Percentiles rank a stretch among this genome's conserved stretches.
phyloP scores from a whole-genome alignment of 2,329 filamentous ascomycete species.

The Exophiala lecanii-corni region DNA sequence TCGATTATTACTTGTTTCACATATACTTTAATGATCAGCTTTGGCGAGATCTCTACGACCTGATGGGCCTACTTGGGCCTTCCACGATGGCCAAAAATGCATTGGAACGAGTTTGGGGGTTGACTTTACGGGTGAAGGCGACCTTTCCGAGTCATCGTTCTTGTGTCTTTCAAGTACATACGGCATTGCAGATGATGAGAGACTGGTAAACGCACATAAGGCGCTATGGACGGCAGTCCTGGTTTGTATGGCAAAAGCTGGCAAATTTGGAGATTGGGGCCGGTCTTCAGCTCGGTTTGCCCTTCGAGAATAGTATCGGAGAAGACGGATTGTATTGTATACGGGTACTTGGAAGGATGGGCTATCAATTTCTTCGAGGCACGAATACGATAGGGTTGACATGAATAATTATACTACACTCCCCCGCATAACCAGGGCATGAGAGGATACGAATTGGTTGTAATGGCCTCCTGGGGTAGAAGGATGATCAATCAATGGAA shows the following conservation, averaged over 20 bases:
- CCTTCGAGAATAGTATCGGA: conserved; percentile 12
- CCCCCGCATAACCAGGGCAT: not conserved
- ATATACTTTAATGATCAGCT: conserved; percentile 25
- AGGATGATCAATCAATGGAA: conserved; percentile 1
- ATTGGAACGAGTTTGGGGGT: conserved; percentile 15
- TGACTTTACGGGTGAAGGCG: conserved; percentile 9
- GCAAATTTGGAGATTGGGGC: conserved; percentile 8
- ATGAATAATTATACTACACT: conserved; percentile 13
- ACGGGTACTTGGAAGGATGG: conserved; percentile 2
- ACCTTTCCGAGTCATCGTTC: conserved; percentile 10
- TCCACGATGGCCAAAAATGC: no score
- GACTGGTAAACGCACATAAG: conserved; percentile 9
- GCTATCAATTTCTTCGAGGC: conserved; percentile 4
- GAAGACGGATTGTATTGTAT: conserved; percentile 21
- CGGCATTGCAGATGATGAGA: conserved; percentile 11
- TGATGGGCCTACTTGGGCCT: conserved; percentile 6
- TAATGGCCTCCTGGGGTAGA: no score
- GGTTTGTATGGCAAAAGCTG: conserved; percentile 1
- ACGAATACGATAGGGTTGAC: conserved; percentile 22
- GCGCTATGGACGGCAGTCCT: conserved; percentile 1
- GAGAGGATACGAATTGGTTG: not conserved
- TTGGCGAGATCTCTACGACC: conserved; percentile 14
- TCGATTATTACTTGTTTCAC: conserved; percentile 17
- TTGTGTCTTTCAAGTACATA: conserved; percentile 21
- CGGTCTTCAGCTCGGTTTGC: conserved; percentile 2